Conservation (phyloP, 1,284 basidiomycete genomes). For the Phlebopus sp. region DNA sequence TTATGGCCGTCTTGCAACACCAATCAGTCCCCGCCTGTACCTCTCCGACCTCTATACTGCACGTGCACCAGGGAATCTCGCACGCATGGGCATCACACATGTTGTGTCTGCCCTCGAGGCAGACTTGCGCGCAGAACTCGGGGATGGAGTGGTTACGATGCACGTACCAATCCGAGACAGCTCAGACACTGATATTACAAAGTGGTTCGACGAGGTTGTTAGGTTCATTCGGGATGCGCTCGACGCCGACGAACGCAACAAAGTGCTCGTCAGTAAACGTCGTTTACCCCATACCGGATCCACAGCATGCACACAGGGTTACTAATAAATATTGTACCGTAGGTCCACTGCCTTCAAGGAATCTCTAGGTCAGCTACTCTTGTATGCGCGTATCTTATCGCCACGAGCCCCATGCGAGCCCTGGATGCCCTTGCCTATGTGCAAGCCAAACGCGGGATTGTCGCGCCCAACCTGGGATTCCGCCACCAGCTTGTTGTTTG, state of each 20-base stretch:
- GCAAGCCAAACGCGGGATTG: slow-evolving; percentile 52
- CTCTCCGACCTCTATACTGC: slow-evolving; percentile 63
- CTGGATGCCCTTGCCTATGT: slow-evolving; percentile 54
- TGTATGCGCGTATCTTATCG: slow-evolving; percentile 79
- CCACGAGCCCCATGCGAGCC: slow-evolving; percentile 52
- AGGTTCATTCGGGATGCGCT: slow-evolving; percentile 60
- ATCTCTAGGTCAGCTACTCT: slow-evolving; percentile 79
- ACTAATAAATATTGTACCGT: neutral
- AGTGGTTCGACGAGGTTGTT: slow-evolving; percentile 60
- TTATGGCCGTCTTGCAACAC: slow-evolving; percentile 39
- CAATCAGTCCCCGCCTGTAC: slow-evolving; percentile 61
- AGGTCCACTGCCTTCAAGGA: slow-evolving; percentile 81
- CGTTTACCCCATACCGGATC: slow-evolving; percentile 8
- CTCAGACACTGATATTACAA: slow-evolving; percentile 51
- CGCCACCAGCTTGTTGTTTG: slow-evolving; percentile 58
- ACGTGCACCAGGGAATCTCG: slow-evolving; percentile 42
- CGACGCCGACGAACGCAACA: slow-evolving; percentile 48
- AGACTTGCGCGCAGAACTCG: slow-evolving; percentile 45
- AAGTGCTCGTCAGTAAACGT: slow-evolving; percentile 56
- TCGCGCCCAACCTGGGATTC: slow-evolving; percentile 68
- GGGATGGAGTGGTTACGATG: slow-evolving; percentile 45
- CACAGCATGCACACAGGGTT: slow-evolving; percentile 37
- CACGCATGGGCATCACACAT: slow-evolving; percentile 64
- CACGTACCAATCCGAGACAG: slow-evolving; percentile 59
- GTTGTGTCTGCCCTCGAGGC: slow-evolving; percentile 59